Evolutionary conservation across 768 basidiomycete genomes (phyloP), one percentile per base, ranked within the genome.

Genomic region (Boletus subparvulus): DNA sequence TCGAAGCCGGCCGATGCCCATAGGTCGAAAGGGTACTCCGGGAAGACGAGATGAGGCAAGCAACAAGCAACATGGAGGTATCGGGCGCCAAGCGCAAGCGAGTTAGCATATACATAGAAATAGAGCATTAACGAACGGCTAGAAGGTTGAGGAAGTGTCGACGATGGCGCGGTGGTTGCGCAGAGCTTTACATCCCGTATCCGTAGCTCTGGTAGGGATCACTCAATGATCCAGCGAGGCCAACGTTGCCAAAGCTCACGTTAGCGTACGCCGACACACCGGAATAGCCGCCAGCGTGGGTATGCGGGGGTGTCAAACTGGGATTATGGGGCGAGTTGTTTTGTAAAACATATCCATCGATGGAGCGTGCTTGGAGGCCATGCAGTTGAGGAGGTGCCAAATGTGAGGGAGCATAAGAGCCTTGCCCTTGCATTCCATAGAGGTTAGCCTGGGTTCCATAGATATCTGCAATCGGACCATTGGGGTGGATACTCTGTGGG

Each of bases 281-380:
- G 40, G 83, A 79, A 74, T 88, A 89, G 42, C 79, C 79, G 46
- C 78, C 75, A 13, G 72, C 69, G 57, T 85, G 82, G 58, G 76
- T 70, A 69, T 80, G 86, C 33, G 83, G 78, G 41, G 85, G 80
- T 28, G 86, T 80, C 57, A 88, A 64, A 40, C 78, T 81, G 52
- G 84, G 79, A 65, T 81, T 86, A 70, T 90, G 87, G 60, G 78
- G 78, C 41, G 85, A 85, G 63, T 78, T 84, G 68, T 83, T 83
- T 72, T 91, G 90, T 49, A 92, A 77, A 57, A 92, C 88, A 67
- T 92, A 92, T 66, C 85, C 83, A 64, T 92, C 90, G 60, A 92
- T 90, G 26, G 86, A 79, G 59, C 87, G 88, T 16, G 84, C 80
- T 67, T 85, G 87, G 47, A 92, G 70, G 40, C 72, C 70, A 62